A percentile compares a stretch with the other conserved stretches of the same genome.
Conservation (phyloP, 73 alveolate genomes). For the Paramecium biaurelia region DNA sequence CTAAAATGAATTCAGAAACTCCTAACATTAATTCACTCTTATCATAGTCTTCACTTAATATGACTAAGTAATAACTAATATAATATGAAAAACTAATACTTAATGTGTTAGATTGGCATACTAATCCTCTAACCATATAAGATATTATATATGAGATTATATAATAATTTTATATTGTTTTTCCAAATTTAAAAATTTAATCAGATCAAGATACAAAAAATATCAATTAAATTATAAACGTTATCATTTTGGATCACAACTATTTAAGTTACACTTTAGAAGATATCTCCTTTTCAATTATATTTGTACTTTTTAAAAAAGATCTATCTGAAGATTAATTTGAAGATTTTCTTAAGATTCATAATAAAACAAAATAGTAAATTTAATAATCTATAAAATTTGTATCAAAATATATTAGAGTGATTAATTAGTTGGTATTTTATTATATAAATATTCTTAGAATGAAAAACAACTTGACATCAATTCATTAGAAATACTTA, state of each 20-base stretch:
- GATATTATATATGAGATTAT: background rate
- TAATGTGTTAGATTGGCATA: background rate
- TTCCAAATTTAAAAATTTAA: background rate
- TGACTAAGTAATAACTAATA: background rate
- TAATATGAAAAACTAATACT: background rate
- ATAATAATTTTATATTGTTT: background rate
- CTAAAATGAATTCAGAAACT: conserved; percentile 18
- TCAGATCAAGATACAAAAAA: background rate
- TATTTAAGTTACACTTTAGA: background rate
- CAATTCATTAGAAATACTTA: background rate
- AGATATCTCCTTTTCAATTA: background rate
- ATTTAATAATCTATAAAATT: background rate
- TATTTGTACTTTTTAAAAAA: background rate
- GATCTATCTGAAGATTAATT: background rate
- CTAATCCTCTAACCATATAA: background rate
- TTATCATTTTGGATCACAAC: background rate
- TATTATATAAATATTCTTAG: background rate
- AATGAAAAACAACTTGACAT: background rate
- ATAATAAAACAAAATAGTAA: background rate
- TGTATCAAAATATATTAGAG: background rate
- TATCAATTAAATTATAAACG: background rate
- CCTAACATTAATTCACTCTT: background rate
- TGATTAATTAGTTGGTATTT: background rate
- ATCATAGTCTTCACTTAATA: background rate
- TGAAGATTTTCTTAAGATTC: background rate